Conservation (phyloP, 2,329 filamentous ascomycete genomes). For the Pseudogymnoascus sp. region DNA sequence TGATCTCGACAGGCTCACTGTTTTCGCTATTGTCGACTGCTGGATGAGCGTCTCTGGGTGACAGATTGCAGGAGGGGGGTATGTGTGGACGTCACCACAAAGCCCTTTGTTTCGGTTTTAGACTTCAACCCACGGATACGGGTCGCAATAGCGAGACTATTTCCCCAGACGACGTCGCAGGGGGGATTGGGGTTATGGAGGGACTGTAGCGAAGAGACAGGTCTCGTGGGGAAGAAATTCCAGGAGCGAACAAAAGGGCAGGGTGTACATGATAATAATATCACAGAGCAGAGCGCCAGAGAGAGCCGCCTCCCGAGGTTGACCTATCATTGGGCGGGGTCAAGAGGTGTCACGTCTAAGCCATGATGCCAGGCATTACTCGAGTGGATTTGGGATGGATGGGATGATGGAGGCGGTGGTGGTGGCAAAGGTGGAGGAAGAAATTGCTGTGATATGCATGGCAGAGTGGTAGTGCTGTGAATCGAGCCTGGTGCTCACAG, state of each 20-base stretch:
- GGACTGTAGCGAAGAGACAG: background rate
- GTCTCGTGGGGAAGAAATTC: conserved; percentile 8
- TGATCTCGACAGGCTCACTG: background rate
- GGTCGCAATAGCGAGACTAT: background rate
- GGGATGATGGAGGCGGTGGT: conserved; percentile 7
- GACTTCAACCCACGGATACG: background rate
- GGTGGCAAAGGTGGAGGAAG: conserved; percentile 8
- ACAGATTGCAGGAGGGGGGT: background rate
- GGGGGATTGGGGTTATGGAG: background rate
- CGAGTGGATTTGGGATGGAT: conserved; percentile 8
- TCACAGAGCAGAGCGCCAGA: background rate
- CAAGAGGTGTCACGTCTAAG: conserved; percentile 7
- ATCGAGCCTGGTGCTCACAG: background rate
- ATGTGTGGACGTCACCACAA: background rate
- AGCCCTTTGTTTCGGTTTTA: conserved; percentile 1
- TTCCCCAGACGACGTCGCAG: background rate
- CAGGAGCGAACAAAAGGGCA: conserved; percentile 6
- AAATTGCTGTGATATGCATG: conserved; percentile 7
- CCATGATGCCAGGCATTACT: conserved; percentile 8
- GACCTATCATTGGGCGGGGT: conserved; percentile 6
- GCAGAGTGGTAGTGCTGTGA: conserved; percentile 8
- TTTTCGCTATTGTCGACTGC: background rate
- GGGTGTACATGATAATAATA: conserved; percentile 8
- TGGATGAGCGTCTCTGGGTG: background rate
- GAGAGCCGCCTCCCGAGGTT: conserved; percentile 2